A percentile compares a stretch with the other conserved stretches of the same genome.
Evolutionary conservation across 352 stramenopile species (phyloP).

Genomic region (Phytophthora agathidicida): DNA sequence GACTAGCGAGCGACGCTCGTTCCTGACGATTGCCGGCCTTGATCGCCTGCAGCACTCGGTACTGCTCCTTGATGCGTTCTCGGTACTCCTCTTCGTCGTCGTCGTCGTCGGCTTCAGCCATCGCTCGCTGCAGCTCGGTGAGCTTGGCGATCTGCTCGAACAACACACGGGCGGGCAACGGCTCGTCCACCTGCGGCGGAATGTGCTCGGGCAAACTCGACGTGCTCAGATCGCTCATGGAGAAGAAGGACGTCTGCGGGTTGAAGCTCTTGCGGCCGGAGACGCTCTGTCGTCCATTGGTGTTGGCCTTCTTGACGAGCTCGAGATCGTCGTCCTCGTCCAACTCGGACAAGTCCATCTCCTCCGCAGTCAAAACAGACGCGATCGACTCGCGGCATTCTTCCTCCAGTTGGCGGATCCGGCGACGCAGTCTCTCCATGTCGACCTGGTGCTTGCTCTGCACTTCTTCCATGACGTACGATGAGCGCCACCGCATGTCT

Average conservation of each 20-base stretch:
- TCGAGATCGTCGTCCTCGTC: constrained; percentile 32
- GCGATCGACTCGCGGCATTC: constrained; percentile 66
- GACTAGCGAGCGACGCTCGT: constrained; percentile 1
- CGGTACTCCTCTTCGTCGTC: constrained; percentile 57
- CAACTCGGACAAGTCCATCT: constrained; percentile 53
- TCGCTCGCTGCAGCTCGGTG: constrained; percentile 58
- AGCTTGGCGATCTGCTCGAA: constrained; percentile 62
- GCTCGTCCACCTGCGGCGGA: constrained; percentile 37
- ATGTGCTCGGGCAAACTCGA: constrained; percentile 36
- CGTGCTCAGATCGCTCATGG: constrained; percentile 31
- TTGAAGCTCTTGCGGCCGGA: constrained; percentile 16
- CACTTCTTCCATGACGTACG: constrained; percentile 52
- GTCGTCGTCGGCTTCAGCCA: constrained; percentile 50
- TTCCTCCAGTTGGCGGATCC: constrained; percentile 53
- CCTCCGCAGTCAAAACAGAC: constrained; percentile 51
- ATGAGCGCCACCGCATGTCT: constrained; percentile 46
- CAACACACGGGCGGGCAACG: constrained; percentile 40
- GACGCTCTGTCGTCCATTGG: constrained; percentile 1
- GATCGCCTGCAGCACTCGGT: constrained; percentile 53
- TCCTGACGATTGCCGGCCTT: constrained; percentile 36
- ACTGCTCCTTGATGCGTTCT: constrained; percentile 64
- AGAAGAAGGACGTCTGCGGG: constrained; percentile 27
- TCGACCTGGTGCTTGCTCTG: constrained; percentile 49
- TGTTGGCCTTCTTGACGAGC: constrained; percentile 5
- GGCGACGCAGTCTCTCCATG: constrained; percentile 49